Conservation (phyloP, 345 rosid species). For the Lumnitzera littorea region DNA sequence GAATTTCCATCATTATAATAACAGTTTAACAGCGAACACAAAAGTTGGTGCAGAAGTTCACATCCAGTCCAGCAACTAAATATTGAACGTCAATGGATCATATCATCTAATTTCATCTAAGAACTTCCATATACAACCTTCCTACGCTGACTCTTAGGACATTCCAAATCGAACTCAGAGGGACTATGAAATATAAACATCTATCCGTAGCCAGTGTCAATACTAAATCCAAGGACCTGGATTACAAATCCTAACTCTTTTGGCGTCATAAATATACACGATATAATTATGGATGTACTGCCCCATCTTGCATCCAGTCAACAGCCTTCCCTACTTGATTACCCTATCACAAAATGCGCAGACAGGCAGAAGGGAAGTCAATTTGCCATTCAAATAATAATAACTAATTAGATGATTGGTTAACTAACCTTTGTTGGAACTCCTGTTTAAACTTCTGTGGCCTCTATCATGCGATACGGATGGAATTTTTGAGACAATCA, state of each 20-base stretch:
- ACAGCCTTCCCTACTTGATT: too few species aligned
- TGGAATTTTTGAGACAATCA: conserved; percentile 72
- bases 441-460: conserved; percentile 43
- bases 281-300: background rate
- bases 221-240: conserved; percentile 26
- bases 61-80: conserved; percentile 5
- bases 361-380: too few species aligned
- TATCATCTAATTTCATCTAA: conserved; percentile 11
- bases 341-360: too few species aligned
- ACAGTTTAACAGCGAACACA: too few species aligned
- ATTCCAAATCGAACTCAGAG: conserved; percentile 14
- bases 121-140: conserved; percentile 37
- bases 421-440: conserved; percentile 29
- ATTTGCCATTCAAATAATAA: background rate
- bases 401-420: background rate
- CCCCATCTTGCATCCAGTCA: too few species aligned
- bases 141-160: conserved; percentile 9
- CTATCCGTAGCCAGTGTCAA: conserved; percentile 19
- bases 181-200: conserved; percentile 31
- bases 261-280: conserved; percentile 39
- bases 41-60: too few species aligned
- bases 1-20: too few species aligned
- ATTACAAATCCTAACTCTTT: conserved; percentile 21
- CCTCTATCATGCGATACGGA: conserved; percentile 51
- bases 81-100: background rate